Base-by-base conservation (phyloP, 176 grass and related monocot genomes). In the Tillandsia fasciculata region DNA sequence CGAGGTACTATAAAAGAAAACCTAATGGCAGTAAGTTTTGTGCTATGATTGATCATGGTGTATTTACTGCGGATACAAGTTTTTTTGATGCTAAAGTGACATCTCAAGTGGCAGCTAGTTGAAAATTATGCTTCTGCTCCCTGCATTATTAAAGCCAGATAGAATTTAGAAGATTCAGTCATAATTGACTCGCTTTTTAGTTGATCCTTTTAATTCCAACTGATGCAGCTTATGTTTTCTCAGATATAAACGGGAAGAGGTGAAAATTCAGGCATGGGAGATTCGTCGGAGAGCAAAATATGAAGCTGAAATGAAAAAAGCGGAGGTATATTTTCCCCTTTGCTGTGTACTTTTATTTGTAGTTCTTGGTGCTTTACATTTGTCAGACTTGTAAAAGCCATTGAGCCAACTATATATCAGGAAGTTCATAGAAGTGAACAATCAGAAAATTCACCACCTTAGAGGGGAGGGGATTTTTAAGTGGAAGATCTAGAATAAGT, bases 241-340 rank as follows among this genome's bases (percentile, higher is more conserved):
- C 74, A 97, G 94, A 83, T 92, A 84, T 52, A 97, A 85, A 78
- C 85, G 76, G 26, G 89, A 97, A 83, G 83, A 92, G 48, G 79
- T 97, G 70, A 97, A 83, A 79, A 93, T 97, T 70, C 89, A 97
- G 73, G 86, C 80, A 80, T 97, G 94, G 89, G 86, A 97, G 72
- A 86, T 74, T 68, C 68, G 48, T 18, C 74, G 26, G 79, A 87
- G 83, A 63, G 80, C 73, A 49, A 90, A 90, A 80, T 72, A 90
- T 12, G 94, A 97, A 90, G 81, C 69, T 10, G 70, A 86, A 83
- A 87, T 90, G 84, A 85, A 54, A 72, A 97, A 64, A 64, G 63
- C 83, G 64, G 94, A 97, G 94, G 94, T 97, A 75, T 61, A 20
- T 20, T 61, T 61, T 61, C 48, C 51, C 71, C 49, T 71, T 27